Evolutionary conservation across 305 asterid genomes (phyloP).

Genomic region (Fraxinus sp.): DNA sequence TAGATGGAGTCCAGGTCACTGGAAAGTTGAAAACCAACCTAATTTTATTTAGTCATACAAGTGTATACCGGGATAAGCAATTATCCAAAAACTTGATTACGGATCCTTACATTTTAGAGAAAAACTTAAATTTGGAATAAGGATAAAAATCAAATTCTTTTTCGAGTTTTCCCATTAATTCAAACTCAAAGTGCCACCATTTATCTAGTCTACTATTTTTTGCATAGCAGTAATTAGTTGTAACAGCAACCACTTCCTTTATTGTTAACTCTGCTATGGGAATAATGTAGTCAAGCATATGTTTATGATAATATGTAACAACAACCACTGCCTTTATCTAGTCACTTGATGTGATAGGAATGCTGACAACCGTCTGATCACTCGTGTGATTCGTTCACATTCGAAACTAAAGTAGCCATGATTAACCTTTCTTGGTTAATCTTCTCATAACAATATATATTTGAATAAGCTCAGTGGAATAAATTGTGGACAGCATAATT

Average conservation of each 20-base stretch:
- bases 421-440: neutral
- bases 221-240: neutral
- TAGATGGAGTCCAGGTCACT: neutral
- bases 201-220: neutral
- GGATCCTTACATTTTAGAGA: neutral
- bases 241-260: neutral
- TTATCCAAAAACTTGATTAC: neutral
- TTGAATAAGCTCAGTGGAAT: neutral
- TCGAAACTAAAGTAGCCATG: neutral
- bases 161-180: neutral
- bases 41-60: neutral
- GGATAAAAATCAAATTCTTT: neutral
- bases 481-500: neutral
- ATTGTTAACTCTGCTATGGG: too few relatives aligned
- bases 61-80: neutral
- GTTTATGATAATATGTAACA: too few relatives aligned
- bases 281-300: too few relatives aligned
- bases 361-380: neutral
- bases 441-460: neutral
- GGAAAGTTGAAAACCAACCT: neutral
- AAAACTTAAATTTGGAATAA: neutral
- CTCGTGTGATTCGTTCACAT: neutral
- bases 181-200: neutral
- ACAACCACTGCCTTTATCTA: too few relatives aligned
- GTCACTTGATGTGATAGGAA: too few relatives aligned